Base-by-base conservation (phyloP, 2,329 filamentous ascomycete species). In the Elsinoe arachidis region DNA sequence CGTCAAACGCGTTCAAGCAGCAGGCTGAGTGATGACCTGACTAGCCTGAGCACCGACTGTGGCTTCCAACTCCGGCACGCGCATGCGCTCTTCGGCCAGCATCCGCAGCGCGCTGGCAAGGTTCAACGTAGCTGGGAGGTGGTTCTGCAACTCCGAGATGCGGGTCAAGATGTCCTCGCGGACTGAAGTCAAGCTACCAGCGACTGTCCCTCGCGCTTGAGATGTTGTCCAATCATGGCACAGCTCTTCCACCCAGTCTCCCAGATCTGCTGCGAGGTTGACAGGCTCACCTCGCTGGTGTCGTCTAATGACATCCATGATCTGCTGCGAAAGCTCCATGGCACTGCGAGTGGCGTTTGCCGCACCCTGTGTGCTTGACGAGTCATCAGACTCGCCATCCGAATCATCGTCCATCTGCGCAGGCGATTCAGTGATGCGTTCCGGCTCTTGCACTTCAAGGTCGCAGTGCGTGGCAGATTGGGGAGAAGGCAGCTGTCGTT, bases 381-480 rank as follows among this genome's bases (percentile, higher is more conserved):
- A 46, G 17, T 35, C 43, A 15, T 56, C 54, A 14, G 41, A 43
- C 9, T 46, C 54, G 3, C 14, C 38, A 23, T 56, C 54, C 2
- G 41, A 43, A 12, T 46, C 54, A 19, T 38, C 54, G 12, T 38
- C 43, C 11, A 56, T 46, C 11, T 43, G 53, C 9, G 37, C 37
- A 19, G 37, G 37, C n/a, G 53, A 55, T 21, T 23, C 39, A 7
- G 39, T 55, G 12, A 43, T 55, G 2, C 37, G 37, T 15, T 55
- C 53, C 12, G 53, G 53, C 54, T 56, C 54, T 43, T 46, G 54
- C 19, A 56, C 54, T 38, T 56, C 54, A 10, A 56, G 41, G n/a
- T 56, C 54, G 30, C 54, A 56, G 23, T 30, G 54, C 9, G 54
- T 56, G 23, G 54, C 39, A 12, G 54, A 46, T 23, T 46, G 39